Evolutionary conservation across 768 basidiomycete species (phyloP), one percentile per base, ranked within the genome.

Genomic region (Lentinula guzmanii): DNA sequence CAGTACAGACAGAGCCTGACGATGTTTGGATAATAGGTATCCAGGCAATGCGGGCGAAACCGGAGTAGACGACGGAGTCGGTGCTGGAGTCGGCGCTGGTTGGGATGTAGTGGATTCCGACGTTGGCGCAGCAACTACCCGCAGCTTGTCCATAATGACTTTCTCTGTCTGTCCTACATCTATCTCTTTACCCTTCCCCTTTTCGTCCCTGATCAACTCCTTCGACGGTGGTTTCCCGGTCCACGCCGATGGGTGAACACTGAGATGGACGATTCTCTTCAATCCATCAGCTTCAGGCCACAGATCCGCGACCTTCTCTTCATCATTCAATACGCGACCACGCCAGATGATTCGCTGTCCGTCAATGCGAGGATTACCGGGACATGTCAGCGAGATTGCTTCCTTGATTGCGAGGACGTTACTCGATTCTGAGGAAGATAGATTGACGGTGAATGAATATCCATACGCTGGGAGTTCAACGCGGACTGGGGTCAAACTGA

Each of bases 171-270:
- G 15, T 67, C 35, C 55, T 70, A 59, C 0, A 71, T 64, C 34
- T 69, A 63, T 42, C 70, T 72, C 11, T 8, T 24, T 39, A 24
- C 18, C 58, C 11, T 52, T 52, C 50, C 31, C 51, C 33, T 60
- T 60, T 35, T 9, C 52, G 18, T 54, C 21, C 52, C 37, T 39
- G 8, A 11, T 31, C 10, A 6, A n/a, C 39, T 43, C 18, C 11
- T 13, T 31, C 13, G n/a, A 13, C 16, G 83, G 86, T 31, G 87
- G 86, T 11, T 72, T 63, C 24, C 78, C 73, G 43, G 79, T 77
- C 91, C 91, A 93, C 58, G 87, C 87, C 31, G 87, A 87, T 24
- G 89, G 87, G 68, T 87, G 86, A n/a, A 93, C 90, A 13, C 89
- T 86, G 21, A 93, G 77, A 72, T 91, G 91, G 11, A 63, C 76